Percentiles rank a stretch among this genome's conserved stretches.
phyloP scores from a whole-genome alignment of 192 early-diverging fungal genomes.

The Coemansia sp. region DNA sequence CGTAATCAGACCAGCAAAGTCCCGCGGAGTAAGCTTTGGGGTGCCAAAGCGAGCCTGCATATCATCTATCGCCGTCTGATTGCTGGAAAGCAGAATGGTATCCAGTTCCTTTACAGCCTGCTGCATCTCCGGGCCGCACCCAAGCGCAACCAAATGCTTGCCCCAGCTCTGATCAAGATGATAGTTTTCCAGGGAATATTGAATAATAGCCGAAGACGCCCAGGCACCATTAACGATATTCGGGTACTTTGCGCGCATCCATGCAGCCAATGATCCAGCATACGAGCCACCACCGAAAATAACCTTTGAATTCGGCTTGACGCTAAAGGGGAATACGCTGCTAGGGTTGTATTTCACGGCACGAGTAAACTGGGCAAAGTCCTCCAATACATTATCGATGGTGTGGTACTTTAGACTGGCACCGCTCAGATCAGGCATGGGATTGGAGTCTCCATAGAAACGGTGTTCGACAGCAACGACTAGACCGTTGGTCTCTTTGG shows the following conservation, averaged over 20 bases:
- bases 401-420: conserved; percentile 33
- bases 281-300: conserved; percentile 69
- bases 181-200: conserved; percentile 55
- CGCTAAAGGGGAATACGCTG: conserved; percentile 14
- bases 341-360: conserved; percentile 10
- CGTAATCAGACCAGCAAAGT: conserved; percentile 30
- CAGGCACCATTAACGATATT: conserved; percentile 60
- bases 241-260: conserved; percentile 64
- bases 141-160: conserved; percentile 25
- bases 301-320: conserved; percentile 17
- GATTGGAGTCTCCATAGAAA: conserved; percentile 57
- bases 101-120: conserved; percentile 47
- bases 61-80: conserved; percentile 8
- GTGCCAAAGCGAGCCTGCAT: conserved; percentile 22
- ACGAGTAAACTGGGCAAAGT: conserved; percentile 28
- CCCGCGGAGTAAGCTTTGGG: conserved; percentile 18
- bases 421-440: conserved; percentile 42
- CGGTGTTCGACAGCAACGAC: conserved; percentile 60
- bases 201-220: conserved; percentile 66
- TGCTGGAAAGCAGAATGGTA: conserved; percentile 15
- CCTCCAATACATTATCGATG: conserved; percentile 28
- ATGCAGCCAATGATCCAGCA: conserved; percentile 65
- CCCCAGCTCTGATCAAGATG: conserved; percentile 54
- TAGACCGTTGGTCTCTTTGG: conserved; percentile 53
- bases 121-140: conserved; percentile 26